Conservation (phyloP, 345 rosid genomes). For the Excoecaria cochinchinensis region DNA sequence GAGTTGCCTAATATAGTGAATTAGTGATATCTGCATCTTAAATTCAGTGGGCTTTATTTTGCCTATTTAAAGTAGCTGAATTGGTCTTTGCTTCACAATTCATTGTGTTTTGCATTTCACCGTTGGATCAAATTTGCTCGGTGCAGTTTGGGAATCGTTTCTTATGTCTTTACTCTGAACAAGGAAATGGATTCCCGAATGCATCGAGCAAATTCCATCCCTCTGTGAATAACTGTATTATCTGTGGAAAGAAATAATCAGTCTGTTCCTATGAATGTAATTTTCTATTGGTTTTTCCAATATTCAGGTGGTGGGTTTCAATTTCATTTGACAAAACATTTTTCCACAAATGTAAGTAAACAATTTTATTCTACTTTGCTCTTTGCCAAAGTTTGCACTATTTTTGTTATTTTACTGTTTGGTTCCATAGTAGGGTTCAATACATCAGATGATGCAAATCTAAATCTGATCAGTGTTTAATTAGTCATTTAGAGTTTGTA, state of each 20-base stretch:
- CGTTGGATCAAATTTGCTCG: conserved; percentile 14
- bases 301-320: too few relatives aligned
- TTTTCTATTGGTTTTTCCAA: too few relatives aligned
- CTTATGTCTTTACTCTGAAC: not conserved
- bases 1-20: not conserved
- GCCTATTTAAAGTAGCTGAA: not conserved
- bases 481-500: too few relatives aligned
- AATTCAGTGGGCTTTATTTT: not conserved
- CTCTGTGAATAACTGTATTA: not conserved
- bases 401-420: too few relatives aligned
- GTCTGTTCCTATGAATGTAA: too few relatives aligned
- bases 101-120: not conserved
- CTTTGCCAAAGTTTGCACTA: too few relatives aligned
- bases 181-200: conserved; percentile 13
- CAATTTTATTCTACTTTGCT: too few relatives aligned
- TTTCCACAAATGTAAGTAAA: too few relatives aligned
- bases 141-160: conserved; percentile 13
- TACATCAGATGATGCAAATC: too few relatives aligned
- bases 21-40: not conserved
- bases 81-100: not conserved
- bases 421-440: too few relatives aligned
- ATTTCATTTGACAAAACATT: too few relatives aligned
- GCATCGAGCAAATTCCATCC: conserved; percentile 1
- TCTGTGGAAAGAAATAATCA: not conserved
- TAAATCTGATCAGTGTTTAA: too few relatives aligned